These are phyloP conservation scores for Eucalyptus cloeziana DNA, from an alignment of 345 rosid species.

Conservation along the genomic window DNA sequence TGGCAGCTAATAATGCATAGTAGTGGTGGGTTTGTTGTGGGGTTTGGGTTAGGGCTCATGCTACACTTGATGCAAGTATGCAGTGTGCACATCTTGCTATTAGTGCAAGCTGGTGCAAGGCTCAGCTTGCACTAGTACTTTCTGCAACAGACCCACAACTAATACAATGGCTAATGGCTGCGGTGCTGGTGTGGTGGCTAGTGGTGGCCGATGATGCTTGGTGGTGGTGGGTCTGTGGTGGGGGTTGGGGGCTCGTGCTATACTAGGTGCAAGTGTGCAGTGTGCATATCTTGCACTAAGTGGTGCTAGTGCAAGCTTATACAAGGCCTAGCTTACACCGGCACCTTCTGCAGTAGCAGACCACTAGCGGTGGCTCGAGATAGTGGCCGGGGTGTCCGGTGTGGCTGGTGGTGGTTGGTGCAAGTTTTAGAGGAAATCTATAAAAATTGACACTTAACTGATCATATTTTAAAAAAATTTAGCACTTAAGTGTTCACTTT, in stretches of 20 bases:
- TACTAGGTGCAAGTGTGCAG: rapidly evolving
- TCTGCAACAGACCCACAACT: rapidly evolving
- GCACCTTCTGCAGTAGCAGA: rapidly evolving
- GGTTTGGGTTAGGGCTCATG: rapidly evolving
- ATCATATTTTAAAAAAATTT: too few species aligned
- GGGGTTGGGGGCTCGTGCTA: rapidly evolving
- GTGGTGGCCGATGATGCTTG: too few species aligned
- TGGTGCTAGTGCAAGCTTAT: rapidly evolving
- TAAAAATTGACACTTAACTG: too few species aligned
- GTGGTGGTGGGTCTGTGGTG: too few species aligned
- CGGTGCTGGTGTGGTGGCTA: rapidly evolving
- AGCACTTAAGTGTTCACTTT: too few species aligned
- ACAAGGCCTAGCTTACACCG: rapidly evolving
- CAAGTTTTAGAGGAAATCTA: too few species aligned
- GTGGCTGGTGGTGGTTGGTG: rapidly evolving
- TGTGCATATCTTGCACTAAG: too few species aligned
- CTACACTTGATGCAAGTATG: too few species aligned
- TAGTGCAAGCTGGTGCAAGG: rapidly evolving
- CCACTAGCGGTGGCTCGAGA: too few species aligned
- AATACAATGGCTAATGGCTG: too few species aligned
- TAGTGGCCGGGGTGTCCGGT: rapidly evolving
- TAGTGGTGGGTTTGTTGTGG: too few species aligned
- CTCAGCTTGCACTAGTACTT: rapidly evolving
- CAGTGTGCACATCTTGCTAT: too few species aligned
- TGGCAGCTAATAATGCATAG: rapidly evolving